Percentiles rank a stretch among this genome's conserved stretches.
These are phyloP conservation scores for Colletotrichum sojae DNA, from an alignment of 2,329 filamentous ascomycete genomes.

Conservation along the genomic window DNA sequence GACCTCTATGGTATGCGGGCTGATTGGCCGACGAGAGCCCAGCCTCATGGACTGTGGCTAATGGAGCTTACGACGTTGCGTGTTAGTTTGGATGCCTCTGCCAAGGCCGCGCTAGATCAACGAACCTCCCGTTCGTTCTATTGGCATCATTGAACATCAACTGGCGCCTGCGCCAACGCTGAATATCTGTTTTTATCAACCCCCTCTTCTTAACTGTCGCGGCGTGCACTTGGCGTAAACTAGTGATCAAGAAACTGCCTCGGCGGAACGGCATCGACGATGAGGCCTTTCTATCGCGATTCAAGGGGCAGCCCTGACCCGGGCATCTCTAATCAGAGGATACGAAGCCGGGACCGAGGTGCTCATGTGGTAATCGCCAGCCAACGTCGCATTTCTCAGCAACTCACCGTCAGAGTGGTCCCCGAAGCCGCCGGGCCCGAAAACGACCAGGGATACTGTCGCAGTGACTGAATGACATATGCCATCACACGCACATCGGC, in stretches of 20 bases:
- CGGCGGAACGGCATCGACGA: constrained; percentile 22
- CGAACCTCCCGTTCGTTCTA: constrained; percentile 1
- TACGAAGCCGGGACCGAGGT: background rate
- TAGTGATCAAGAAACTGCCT: background rate
- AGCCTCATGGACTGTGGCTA: constrained; percentile 12
- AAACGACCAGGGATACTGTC: constrained; percentile 5
- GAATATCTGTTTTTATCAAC: constrained; percentile 6
- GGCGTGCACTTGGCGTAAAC: constrained; percentile 18
- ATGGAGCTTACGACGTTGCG: constrained; percentile 15
- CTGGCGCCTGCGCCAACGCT: constrained; percentile 14
- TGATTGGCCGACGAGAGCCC: constrained; percentile 30
- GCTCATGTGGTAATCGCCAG: constrained; percentile 12
- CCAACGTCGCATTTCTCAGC: constrained; percentile 6
- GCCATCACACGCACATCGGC: constrained; percentile 16
- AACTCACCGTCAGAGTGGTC: background rate
- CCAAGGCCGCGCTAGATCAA: constrained; percentile 20
- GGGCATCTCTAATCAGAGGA: too few species aligned
- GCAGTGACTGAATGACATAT: constrained; percentile 18
- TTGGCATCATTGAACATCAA: constrained; percentile 21
- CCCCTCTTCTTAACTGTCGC: constrained; percentile 35
- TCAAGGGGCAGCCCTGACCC: background rate
- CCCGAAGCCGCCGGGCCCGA: constrained; percentile 15
- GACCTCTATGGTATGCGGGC: constrained; percentile 1
- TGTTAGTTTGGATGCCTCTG: constrained; percentile 10
- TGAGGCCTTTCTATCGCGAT: background rate